Conservation (phyloP, 1,284 basidiomycete genomes). For the Puccinia coronata region DNA sequence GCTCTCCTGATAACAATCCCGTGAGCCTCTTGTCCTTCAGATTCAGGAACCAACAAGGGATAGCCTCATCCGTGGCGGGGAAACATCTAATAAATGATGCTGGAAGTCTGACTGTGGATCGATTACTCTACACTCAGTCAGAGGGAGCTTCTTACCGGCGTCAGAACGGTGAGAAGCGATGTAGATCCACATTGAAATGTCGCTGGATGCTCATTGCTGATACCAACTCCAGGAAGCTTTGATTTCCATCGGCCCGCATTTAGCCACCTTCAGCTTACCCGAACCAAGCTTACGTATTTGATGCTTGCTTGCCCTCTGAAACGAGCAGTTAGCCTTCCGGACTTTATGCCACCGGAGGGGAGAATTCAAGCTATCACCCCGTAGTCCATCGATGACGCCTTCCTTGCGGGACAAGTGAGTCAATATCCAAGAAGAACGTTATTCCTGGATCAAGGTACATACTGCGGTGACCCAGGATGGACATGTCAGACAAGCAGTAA, state of each 20-base stretch:
- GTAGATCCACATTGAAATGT: background rate
- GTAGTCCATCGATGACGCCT: background rate
- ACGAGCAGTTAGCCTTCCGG: background rate
- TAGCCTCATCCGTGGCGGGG: background rate
- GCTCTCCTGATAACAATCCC: background rate
- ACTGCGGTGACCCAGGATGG: background rate
- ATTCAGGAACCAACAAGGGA: background rate
- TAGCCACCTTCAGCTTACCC: background rate
- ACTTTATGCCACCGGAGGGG: background rate
- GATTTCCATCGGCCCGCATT: background rate
- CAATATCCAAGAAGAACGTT: background rate
- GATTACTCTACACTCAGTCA: background rate
- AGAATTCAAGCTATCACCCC: background rate
- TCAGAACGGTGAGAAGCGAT: background rate
- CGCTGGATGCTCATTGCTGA: background rate
- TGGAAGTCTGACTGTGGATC: background rate
- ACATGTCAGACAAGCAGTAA: background rate
- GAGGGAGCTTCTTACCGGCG: background rate
- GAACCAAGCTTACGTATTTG: background rate
- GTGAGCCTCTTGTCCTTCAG: background rate
- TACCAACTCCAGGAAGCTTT: background rate
- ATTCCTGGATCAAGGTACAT: background rate
- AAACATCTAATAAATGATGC: background rate
- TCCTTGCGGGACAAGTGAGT: background rate
- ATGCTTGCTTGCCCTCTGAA: conserved; percentile 2